Evolutionary conservation across 345 rosid genomes (phyloP).

Genomic region (Punica granatum): DNA sequence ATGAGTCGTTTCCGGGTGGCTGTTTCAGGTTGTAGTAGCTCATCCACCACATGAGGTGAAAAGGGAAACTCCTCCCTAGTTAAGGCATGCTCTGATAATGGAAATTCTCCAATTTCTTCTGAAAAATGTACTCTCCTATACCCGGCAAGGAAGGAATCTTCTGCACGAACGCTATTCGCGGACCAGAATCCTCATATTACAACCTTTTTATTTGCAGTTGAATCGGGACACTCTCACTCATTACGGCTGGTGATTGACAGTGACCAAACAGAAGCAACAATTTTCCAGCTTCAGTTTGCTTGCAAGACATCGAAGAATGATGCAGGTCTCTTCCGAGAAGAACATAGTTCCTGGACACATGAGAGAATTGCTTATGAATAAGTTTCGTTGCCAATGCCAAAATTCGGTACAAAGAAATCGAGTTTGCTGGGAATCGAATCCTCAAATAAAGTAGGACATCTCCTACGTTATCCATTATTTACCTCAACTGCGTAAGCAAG

Average conservation of each 20-base stretch:
- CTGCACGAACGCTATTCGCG: background rate
- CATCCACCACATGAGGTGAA: background rate
- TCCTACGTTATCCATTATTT: background rate
- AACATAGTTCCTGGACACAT: conserved; percentile 54
- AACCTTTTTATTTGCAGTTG: background rate
- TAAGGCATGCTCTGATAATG: background rate
- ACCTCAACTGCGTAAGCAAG: conserved; percentile 74
- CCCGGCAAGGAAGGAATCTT: no score
- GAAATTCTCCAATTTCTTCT: background rate
- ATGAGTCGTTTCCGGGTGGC: background rate
- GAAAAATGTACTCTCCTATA: no score
- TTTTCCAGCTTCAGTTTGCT: conserved; percentile 12
- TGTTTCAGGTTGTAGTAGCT: background rate
- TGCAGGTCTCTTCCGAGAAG: conserved; percentile 51
- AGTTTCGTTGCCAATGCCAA: background rate
- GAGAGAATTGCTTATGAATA: conserved; percentile 2
- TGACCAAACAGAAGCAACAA: background rate
- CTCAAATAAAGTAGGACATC: no score
- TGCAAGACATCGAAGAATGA: conserved; percentile 48
- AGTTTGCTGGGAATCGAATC: background rate
- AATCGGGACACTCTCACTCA: background rate
- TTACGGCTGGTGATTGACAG: background rate
- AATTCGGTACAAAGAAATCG: background rate
- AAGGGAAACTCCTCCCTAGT: background rate
- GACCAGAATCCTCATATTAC: background rate